Base-by-base conservation (phyloP, 2,329 filamentous ascomycete species). In the Ascochyta clinopodiicola region DNA sequence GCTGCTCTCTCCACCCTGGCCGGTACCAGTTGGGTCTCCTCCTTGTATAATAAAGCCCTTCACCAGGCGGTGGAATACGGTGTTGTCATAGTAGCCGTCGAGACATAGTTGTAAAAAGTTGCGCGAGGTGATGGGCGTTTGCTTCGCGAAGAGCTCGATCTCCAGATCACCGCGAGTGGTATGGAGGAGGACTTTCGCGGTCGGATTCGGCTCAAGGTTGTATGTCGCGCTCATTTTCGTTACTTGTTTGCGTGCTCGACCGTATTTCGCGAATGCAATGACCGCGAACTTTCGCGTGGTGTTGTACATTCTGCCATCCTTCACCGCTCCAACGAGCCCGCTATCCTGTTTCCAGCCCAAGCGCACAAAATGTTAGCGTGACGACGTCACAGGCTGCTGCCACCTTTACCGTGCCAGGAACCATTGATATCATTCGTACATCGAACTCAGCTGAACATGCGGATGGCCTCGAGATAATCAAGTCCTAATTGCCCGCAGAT, bases 51-150 rank as follows among this genome's bases (percentile, higher is more conserved):
- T 91, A 76, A 99, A 99, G 46, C 90, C 90, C 0, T 93, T 91
- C 0, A 96, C 88, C 6, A 98, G 82, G 22, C 95, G 91, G 79
- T 99, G 95, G 79, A 99, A 99, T 59, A 95, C 88, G 0, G 93
- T 97, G 71, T 89, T 88, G 68, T 92, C 88, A 80, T 98, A 99
- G 81, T 98, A 98, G 65, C 92, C 92, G 73, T 99, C 93, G 64
- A 97, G 85, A 72, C 91, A 95, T 70, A 93, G 89, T 76, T 99
- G 95, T 34, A 99, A 84, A 77, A 99, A 99, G 80, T 97, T 98
- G 66, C 94, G 92, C 72, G 89, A 92, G 24, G 95, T 90, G 59
- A 97, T 82, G 8, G 95, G 95, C 0, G 91, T 90, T 77, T 99
- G 95, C 72, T 95, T 95, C 17, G 93, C 93, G 81, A 96, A 99